Percentiles rank a stretch among this genome's conserved stretches.
Evolutionary conservation across 225 moss, liverwort and hornwort species (phyloP).

Genomic region (Marchantia polymorpha): DNA sequence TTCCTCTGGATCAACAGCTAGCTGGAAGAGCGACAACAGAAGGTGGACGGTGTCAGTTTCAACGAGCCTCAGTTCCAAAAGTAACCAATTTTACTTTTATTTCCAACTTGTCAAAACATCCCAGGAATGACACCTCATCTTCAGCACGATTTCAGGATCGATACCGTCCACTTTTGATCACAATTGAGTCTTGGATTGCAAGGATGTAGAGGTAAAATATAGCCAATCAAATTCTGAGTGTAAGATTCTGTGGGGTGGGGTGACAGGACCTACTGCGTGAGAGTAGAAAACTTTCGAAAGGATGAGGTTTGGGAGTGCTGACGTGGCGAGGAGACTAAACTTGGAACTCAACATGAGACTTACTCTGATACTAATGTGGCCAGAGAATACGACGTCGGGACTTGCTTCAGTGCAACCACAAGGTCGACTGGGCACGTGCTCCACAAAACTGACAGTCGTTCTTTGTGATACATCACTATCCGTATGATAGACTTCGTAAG

Average conservation of each 20-base stretch:
- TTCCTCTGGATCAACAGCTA: conserved; percentile 11
- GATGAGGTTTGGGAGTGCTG: background rate
- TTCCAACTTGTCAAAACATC: background rate
- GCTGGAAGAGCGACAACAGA: conserved; percentile 13
- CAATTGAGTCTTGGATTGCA: background rate
- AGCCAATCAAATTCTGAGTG: background rate
- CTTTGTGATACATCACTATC: background rate
- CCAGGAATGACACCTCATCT: background rate
- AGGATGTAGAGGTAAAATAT: background rate
- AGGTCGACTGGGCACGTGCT: background rate
- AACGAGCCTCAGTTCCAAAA: background rate
- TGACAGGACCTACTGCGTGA: background rate
- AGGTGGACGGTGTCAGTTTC: background rate
- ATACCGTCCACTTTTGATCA: background rate
- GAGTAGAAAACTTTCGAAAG: background rate
- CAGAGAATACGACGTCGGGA: background rate
- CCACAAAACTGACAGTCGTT: conserved; percentile 9
- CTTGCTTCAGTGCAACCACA: background rate
- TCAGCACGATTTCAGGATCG: background rate
- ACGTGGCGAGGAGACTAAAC: background rate
- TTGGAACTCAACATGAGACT: background rate
- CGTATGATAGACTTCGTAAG: background rate
- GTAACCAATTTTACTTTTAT: no score
- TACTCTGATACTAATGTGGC: background rate
- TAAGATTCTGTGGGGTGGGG: background rate